Evolutionary conservation across 1,139 yeast genomes (phyloP).

Genomic region (Candida buenavistaensis): DNA sequence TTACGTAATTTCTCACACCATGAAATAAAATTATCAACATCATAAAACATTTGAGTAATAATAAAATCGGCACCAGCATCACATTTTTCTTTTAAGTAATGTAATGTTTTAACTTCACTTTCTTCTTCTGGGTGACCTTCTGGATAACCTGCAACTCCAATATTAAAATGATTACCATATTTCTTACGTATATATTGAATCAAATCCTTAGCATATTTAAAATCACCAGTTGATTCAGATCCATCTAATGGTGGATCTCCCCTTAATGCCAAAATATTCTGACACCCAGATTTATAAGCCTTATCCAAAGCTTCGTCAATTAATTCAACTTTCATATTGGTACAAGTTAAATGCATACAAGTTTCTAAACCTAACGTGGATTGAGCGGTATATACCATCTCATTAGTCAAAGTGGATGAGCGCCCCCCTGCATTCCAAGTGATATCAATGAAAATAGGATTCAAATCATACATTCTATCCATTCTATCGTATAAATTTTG

Average conservation of each 20-base stretch:
- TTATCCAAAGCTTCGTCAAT: slow-evolving; percentile 83
- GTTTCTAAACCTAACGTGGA: slow-evolving; percentile 93
- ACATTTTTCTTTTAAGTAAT: slow-evolving; percentile 77
- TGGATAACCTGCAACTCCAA: slow-evolving; percentile 95
- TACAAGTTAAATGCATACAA: slow-evolving; percentile 97
- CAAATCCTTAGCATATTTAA: slow-evolving; percentile 81
- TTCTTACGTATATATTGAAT: slow-evolving; percentile 69
- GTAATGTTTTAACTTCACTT: slow-evolving; percentile 56
- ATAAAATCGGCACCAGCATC: slow-evolving; percentile 94
- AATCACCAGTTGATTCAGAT: slow-evolving; percentile 61
- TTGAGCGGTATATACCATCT: slow-evolving; percentile 89
- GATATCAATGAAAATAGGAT: slow-evolving; percentile 90
- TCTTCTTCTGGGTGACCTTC: slow-evolving; percentile 92
- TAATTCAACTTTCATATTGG: slow-evolving; percentile 82
- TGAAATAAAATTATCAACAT: slow-evolving; percentile 74
- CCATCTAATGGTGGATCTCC: slow-evolving; percentile 87
- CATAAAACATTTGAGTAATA: slow-evolving; percentile 91
- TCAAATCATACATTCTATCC: slow-evolving; percentile 94
- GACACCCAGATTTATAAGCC: slow-evolving; percentile 92
- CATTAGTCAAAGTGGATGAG: slow-evolving; percentile 76
- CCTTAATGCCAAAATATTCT: slow-evolving; percentile 80
- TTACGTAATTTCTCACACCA: slow-evolving; percentile 80
- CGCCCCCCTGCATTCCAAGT: slow-evolving; percentile 99
- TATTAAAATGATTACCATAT: slow-evolving; percentile 79
- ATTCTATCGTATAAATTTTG: slow-evolving; percentile 94